These are phyloP conservation scores for Botrytis squamosa DNA, from an alignment of 2,329 filamentous ascomycete species.

Conservation along the genomic window DNA sequence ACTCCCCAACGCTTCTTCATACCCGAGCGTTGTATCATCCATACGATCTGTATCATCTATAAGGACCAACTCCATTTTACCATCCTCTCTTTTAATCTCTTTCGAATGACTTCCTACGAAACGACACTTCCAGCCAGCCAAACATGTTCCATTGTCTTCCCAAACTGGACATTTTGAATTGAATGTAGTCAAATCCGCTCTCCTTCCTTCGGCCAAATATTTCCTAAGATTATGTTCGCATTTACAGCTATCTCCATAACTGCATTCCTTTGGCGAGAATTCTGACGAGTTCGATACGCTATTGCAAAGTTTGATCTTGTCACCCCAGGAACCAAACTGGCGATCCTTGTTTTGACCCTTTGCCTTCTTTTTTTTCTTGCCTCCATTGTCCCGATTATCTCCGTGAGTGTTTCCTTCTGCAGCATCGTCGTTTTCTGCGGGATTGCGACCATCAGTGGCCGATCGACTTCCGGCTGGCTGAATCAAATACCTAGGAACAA, in stretches of 20 bases:
- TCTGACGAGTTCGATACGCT: slow-evolving; percentile 70
- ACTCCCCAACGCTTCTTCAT: slow-evolving; percentile 54
- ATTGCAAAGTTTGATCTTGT: slow-evolving; percentile 75
- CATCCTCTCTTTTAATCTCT: slow-evolving; percentile 75
- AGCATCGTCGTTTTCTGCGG: slow-evolving; percentile 48
- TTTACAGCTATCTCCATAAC: slow-evolving; percentile 77
- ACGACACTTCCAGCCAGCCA: slow-evolving; percentile 89
- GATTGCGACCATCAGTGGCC: slow-evolving; percentile 40
- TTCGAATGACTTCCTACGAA: slow-evolving; percentile 85
- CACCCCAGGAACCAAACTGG: slow-evolving; percentile 75
- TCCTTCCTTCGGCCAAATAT: slow-evolving; percentile 80
- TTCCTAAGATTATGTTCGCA: slow-evolving; percentile 80
- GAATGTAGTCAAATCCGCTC: slow-evolving; percentile 75
- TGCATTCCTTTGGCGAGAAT: slow-evolving; percentile 74
- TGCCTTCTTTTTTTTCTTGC: slow-evolving; percentile 56
- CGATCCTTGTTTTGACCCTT: slow-evolving; percentile 81
- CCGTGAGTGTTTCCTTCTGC: slow-evolving; percentile 49
- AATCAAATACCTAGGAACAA: slow-evolving; percentile 36
- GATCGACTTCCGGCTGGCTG: slow-evolving; percentile 27
- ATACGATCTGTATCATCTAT: slow-evolving; percentile 46
- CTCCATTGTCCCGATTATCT: slow-evolving; percentile 42
- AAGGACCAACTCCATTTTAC: slow-evolving; percentile 77
- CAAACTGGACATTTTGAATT: slow-evolving; percentile 79
- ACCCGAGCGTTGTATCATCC: slow-evolving; percentile 35
- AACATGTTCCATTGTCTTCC: slow-evolving; percentile 71